phyloP scores from a whole-genome alignment of 2,329 filamentous ascomycete species.

The Raffaelea arxii region DNA sequence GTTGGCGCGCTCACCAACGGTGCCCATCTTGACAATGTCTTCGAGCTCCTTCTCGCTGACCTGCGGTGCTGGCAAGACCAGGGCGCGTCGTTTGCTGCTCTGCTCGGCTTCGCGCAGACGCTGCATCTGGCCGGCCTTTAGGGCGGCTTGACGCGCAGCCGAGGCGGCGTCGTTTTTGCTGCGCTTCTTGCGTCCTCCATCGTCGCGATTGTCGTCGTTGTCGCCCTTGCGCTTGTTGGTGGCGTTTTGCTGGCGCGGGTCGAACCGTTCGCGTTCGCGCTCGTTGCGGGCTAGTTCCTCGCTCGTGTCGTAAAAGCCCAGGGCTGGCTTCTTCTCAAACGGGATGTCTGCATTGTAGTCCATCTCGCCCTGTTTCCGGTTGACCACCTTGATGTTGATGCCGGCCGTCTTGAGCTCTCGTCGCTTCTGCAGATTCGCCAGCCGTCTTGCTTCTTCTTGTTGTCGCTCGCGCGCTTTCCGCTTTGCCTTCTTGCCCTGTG shows the following conservation, averaged over 20 bases:
- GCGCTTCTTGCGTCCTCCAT: conserved; percentile 64
- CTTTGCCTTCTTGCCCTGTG: conserved; percentile 98
- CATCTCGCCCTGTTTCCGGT: conserved; percentile 92
- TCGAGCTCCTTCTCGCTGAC: conserved; percentile 89
- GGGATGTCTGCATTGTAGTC: conserved; percentile 99
- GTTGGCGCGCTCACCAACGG: conserved; percentile 81
- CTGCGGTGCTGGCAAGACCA: conserved; percentile 82
- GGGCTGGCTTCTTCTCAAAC: conserved; percentile 82
- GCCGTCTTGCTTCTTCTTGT: conserved; percentile 82
- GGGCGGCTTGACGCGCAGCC: conserved; percentile 72
- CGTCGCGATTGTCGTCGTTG: conserved; percentile 71
- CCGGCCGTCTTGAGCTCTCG: conserved; percentile 94
- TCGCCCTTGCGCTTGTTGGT: conserved; percentile 88
- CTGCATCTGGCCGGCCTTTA: conserved; percentile 90
- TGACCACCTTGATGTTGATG: conserved; percentile 94
- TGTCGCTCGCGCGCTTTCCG: conserved; percentile 92
- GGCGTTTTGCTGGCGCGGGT: conserved; percentile 78
- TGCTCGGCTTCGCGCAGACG: conserved; percentile 93
- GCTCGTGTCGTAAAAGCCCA: conserved; percentile 86
- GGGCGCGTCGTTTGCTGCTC: conserved; percentile 77
- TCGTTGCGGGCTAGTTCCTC: conserved; percentile 80
- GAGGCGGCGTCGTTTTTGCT: conserved; percentile 68
- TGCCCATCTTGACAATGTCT: conserved; percentile 97
- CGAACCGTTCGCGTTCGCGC: conserved; percentile 71
- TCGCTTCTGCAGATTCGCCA: conserved; percentile 88